Evolutionary conservation across 352 stramenopile species (phyloP), one percentile per base, ranked within the genome.

Genomic region (Globisporangium cystogenes): DNA sequence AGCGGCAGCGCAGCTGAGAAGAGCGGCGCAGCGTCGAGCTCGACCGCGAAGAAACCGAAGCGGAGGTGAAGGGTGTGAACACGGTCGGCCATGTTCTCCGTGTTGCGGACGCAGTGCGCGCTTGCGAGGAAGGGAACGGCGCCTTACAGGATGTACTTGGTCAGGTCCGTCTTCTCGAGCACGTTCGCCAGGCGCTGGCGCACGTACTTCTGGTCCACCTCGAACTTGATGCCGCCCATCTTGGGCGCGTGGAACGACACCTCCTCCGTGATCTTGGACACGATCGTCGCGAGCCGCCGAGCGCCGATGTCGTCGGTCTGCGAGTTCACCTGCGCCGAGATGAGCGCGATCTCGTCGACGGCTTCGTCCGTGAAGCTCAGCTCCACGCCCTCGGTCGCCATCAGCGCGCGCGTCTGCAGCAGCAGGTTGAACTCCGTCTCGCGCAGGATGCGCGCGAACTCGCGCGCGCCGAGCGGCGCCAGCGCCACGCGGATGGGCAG

Each of bases 261-360:
- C 45, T 98, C 88, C 70, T 99, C 97, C 53, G 98, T 96, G 55
- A 99, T 97, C 55, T 97, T 92, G 70, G 98, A 97, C 63, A 99
- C 74, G 57, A 93, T 86, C 18, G 97, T 99, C 63, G 98, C 95
- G 43, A 99, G 77, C 43, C 97, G 88, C 36, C 97, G 77, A 15
- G 97, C 97, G 45, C 97, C 97, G 66, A 99, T 99, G 76, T 99
- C 98, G 72, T 99, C 94, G 3, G 97, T 95, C 45, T 95, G 96
- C 46, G 90, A 87, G 74, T 99, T 99, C 51, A 98, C 82, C 59
- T 93, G 71, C 41, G 90, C 87, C 48, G 95, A 95, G 53, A 98
- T 92, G 54, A 76, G 70, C 23, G 97, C 96, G 56, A 99, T 99
- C 78, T 99, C 95, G 44, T 90, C 67, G 68, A 99, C 86, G 10